Evolutionary conservation across 768 basidiomycete genomes (phyloP), one percentile per base, ranked within the genome.

Genomic region (Lactarius sp.): DNA sequence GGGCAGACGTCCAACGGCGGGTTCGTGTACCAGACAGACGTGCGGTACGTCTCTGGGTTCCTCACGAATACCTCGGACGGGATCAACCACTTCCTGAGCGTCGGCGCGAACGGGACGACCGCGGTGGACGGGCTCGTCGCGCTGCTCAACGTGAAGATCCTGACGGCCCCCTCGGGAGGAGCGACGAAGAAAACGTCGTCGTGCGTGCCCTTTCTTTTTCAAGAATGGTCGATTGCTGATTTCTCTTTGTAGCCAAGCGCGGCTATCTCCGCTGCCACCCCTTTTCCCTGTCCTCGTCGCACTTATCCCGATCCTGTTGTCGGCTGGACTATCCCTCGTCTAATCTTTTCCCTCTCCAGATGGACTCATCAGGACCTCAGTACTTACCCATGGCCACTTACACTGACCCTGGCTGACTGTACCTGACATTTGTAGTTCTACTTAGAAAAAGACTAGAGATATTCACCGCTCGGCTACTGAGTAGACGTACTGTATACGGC

Each of bases 121-220:
- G 83, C 91, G 2, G 78, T 85, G 1, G 95, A 98, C 71, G 95
- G 94, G 1, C 76, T 92, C 12, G 88, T 95, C 4, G 92, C 90
- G 0, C 77, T 97, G 1, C 67, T 95, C 67, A 84, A 84, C 1
- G 86, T 94, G 52, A 82, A 80, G 69, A 85, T 96, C 47, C 80
- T 83, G 1, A 69, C 61, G 33, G 60, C 59, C 42, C 81, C 81
- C 3, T 50, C 65, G 9, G 60, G 58, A 8, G 14, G n/a, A 20
- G 37, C 61, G 27, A 16, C 55, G 14, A 31, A 42, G 20, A 46
- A 56, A 2, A 52, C 68, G 14, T 66, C 67, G 71, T 75, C 27
- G 27, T 27, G 27, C 27, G 59, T 22, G 72, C 68, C 1, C 34
- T 34, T 61, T 22, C 14, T 20, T 20, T 27, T 1, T n/a, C 3